Percentiles rank a stretch among this genome's conserved stretches.
Evolutionary conservation across 352 stramenopile species (phyloP).

Genomic region (Bremia lactucae): DNA sequence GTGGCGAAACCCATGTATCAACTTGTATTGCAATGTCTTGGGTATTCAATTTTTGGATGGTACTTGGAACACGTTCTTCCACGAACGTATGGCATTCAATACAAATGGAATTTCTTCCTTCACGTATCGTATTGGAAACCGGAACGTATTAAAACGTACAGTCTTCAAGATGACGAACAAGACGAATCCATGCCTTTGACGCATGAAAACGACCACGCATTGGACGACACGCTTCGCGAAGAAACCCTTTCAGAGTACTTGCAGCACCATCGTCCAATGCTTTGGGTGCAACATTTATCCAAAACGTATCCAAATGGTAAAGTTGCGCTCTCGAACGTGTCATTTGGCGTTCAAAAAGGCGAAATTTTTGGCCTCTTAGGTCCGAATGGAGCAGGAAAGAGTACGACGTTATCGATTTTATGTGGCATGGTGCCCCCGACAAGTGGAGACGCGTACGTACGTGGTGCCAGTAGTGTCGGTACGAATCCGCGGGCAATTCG

Average conservation of each 20-base stretch:
- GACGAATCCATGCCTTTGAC: slow-evolving; percentile 17
- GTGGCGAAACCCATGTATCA: slow-evolving; percentile 35
- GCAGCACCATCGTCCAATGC: slow-evolving; percentile 36
- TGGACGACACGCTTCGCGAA: slow-evolving; percentile 60
- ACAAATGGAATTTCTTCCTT: slow-evolving; percentile 91
- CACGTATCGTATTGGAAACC: slow-evolving; percentile 77
- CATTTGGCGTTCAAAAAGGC: slow-evolving; percentile 82
- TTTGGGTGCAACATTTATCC: slow-evolving; percentile 45
- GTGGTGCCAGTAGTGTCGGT: slow-evolving; percentile 36
- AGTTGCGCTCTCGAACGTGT: slow-evolving; percentile 71
- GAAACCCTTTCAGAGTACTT: slow-evolving; percentile 46
- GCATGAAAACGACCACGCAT: slow-evolving; percentile 16
- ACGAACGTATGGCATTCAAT: slow-evolving; percentile 81
- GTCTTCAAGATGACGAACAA: slow-evolving; percentile 10
- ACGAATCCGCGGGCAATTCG: slow-evolving; percentile 38
- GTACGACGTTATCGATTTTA: slow-evolving; percentile 93
- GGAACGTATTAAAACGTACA: slow-evolving; percentile 1
- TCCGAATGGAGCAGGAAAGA: slow-evolving; percentile 92
- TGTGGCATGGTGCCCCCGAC: slow-evolving; percentile 86
- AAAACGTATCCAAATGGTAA: slow-evolving; percentile 74
- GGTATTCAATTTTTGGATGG: slow-evolving; percentile 86
- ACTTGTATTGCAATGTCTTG: slow-evolving; percentile 73
- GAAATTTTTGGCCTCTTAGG: slow-evolving; percentile 90
- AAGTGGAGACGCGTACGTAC: slow-evolving; percentile 50
- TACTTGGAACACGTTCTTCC: slow-evolving; percentile 93